Percentiles rank a stretch among this genome's conserved stretches.
These are phyloP conservation scores for Cephalotrichum gorgonifer DNA, from an alignment of 2,329 filamentous ascomycete species.

Conservation along the genomic window DNA sequence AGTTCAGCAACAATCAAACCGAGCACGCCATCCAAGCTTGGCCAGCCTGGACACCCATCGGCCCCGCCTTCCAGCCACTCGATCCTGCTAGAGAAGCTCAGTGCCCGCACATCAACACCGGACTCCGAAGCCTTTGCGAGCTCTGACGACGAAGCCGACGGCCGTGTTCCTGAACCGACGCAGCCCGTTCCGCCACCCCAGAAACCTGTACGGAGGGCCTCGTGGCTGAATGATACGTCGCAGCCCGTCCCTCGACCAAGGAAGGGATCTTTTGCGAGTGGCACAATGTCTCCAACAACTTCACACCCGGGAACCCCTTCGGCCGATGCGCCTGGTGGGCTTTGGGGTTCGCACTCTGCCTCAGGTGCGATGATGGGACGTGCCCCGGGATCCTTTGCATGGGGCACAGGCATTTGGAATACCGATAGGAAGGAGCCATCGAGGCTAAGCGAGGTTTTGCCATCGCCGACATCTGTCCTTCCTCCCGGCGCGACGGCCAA, in stretches of 20 bases:
- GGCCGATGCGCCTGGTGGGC: slow-evolving; percentile 44
- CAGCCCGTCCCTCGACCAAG: slow-evolving; percentile 53
- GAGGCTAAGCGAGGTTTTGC: slow-evolving; percentile 63
- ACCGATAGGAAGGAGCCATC: slow-evolving; percentile 68
- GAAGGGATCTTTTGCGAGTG: slow-evolving; percentile 67
- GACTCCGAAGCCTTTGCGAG: slow-evolving; percentile 91
- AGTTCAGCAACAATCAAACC: slow-evolving; percentile 40
- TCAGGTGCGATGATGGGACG: slow-evolving; percentile 37
- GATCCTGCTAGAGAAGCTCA: slow-evolving; percentile 63
- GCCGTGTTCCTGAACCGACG: slow-evolving; percentile 43
- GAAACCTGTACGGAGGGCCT: slow-evolving; percentile 62
- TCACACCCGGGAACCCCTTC: slow-evolving; percentile 77
- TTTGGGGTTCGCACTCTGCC: slow-evolving; percentile 44
- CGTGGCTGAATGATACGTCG: slow-evolving; percentile 77
- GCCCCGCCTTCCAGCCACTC: slow-evolving; percentile 49
- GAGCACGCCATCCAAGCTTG: slow-evolving; percentile 35
- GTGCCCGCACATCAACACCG: slow-evolving; percentile 73
- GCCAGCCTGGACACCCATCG: slow-evolving; percentile 33
- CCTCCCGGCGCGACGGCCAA: slow-evolving; percentile 31
- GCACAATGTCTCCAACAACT: slow-evolving; percentile 65
- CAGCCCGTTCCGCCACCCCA: slow-evolving; percentile 37
- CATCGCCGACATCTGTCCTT: slow-evolving; percentile 59
- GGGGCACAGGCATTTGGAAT: slow-evolving; percentile 80
- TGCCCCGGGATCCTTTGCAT: slow-evolving; percentile 47
- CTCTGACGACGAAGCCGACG: slow-evolving; percentile 83